These are phyloP conservation scores for Fusarium xylarioides DNA, from an alignment of 2,329 filamentous ascomycete genomes.

Conservation along the genomic window DNA sequence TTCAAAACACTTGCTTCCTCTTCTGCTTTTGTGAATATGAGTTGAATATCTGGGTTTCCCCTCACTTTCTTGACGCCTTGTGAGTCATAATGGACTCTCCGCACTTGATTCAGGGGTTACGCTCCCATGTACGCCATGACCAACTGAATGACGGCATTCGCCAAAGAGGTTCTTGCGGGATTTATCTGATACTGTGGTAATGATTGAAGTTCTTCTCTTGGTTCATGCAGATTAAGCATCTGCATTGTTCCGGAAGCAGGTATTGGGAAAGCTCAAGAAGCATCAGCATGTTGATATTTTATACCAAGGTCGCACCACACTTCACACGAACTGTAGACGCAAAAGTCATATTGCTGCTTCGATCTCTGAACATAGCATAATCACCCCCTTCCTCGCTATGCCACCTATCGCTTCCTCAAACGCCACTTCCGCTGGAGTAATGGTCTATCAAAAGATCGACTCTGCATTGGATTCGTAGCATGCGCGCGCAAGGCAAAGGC, in stretches of 20 bases:
- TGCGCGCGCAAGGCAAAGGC: neutral
- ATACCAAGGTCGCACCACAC: neutral
- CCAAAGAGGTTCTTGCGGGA: neutral
- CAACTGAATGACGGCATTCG: neutral
- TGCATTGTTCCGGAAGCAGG: neutral
- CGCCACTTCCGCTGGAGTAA: neutral
- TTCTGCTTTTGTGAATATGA: neutral
- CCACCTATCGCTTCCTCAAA: neutral
- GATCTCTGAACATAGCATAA: conserved; percentile 19
- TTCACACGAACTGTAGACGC: neutral
- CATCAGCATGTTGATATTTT: neutral
- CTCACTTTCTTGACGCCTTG: neutral
- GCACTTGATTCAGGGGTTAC: neutral
- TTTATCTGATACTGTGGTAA: neutral
- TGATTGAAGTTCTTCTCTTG: neutral
- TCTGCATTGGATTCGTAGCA: conserved; percentile 13
- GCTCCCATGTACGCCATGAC: neutral
- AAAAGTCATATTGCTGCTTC: neutral
- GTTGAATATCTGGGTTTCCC: neutral
- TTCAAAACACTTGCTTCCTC: neutral
- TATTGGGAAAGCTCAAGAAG: neutral
- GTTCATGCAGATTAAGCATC: neutral
- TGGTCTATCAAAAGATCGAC: conserved; percentile 12
- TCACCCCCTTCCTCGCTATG: neutral
- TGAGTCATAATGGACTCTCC: neutral